Conservation (phyloP, 2,329 filamentous ascomycete species). For the Nectriaceae sp. region DNA sequence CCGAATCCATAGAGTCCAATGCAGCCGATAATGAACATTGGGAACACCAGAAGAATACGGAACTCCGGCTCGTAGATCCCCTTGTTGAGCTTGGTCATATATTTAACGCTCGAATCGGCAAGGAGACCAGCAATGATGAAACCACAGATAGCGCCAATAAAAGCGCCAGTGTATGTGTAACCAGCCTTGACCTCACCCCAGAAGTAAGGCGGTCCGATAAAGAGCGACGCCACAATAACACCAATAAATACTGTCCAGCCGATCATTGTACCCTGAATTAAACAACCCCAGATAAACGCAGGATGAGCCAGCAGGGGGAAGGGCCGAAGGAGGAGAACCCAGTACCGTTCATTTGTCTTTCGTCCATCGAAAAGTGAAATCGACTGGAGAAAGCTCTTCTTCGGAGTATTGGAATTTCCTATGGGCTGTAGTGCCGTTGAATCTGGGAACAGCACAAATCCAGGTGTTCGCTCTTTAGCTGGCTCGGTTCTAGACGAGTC, state of each 20-base stretch:
- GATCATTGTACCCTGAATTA: slow-evolving; percentile 88
- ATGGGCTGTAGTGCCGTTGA: slow-evolving; percentile 37
- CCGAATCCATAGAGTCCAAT: slow-evolving; percentile 86
- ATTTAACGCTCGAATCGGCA: slow-evolving; percentile 70
- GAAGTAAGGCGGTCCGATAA: slow-evolving; percentile 77
- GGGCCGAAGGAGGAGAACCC: slow-evolving; percentile 66
- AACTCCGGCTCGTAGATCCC: slow-evolving; percentile 94
- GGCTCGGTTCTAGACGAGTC: slow-evolving; percentile 4
- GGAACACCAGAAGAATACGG: slow-evolving; percentile 77
- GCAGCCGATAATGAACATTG: slow-evolving; percentile 76
- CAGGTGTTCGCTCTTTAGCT: slow-evolving; percentile 5
- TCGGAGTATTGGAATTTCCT: slow-evolving; percentile 39
- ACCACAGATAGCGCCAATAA: slow-evolving; percentile 78
- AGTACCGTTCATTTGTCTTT: slow-evolving; percentile 76
- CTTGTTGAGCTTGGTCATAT: slow-evolving; percentile 71
- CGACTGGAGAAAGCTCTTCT: slow-evolving; percentile 61
- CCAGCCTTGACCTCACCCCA: slow-evolving; percentile 81
- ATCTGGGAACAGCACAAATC: slow-evolving; percentile 35
- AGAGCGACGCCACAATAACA: slow-evolving; percentile 78
- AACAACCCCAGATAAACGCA: slow-evolving; percentile 75
- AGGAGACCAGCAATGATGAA: slow-evolving; percentile 74
- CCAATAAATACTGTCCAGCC: slow-evolving; percentile 96
- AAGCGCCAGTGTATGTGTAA: slow-evolving; percentile 85
- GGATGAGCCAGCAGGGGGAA: slow-evolving; percentile 84
- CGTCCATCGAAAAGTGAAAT: slow-evolving; percentile 77